Conservation (phyloP, 1,284 basidiomycete species). For the Cystobasidium pallidum region DNA sequence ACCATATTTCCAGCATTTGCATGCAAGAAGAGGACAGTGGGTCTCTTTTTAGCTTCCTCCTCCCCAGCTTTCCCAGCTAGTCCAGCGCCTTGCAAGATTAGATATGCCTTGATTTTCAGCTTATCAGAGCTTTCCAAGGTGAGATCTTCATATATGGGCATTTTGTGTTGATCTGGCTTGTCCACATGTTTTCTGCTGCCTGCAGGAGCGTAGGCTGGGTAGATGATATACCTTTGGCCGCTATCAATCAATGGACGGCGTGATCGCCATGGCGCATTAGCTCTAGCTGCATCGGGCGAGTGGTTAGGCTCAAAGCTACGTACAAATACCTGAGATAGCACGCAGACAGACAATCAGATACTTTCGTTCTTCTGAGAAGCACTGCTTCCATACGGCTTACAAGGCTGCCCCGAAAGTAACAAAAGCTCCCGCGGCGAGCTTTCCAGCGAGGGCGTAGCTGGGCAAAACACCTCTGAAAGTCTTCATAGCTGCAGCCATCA, state of each 20-base stretch:
- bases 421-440: slow-evolving; percentile 42
- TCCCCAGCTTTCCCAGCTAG: slow-evolving; percentile 45
- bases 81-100: slow-evolving; percentile 60
- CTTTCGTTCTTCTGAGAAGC: not conserved
- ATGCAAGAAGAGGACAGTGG: slow-evolving; percentile 87
- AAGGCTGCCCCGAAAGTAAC: slow-evolving; percentile 40
- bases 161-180: slow-evolving; percentile 68
- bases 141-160: slow-evolving; percentile 71
- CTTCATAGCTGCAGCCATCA: slow-evolving; percentile 29
- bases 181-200: slow-evolving; percentile 82
- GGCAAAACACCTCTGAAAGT: slow-evolving; percentile 36
- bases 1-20: slow-evolving; percentile 77
- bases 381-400: too few species aligned
- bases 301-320: not conserved
- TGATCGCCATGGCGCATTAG: slow-evolving; percentile 6
- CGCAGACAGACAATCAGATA: not conserved
- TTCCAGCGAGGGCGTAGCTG: slow-evolving; percentile 34
- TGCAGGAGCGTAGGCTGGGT: slow-evolving; percentile 81
- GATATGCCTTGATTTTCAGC: slow-evolving; percentile 66
- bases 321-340: slow-evolving; percentile 26
- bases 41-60: slow-evolving; percentile 58
- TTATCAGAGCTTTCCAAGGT: slow-evolving; percentile 68
- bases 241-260: slow-evolving; percentile 39
- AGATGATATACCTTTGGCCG: slow-evolving; percentile 85
- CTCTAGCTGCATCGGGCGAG: too few species aligned